These are phyloP conservation scores for Castanopsis chinensis DNA, from an alignment of 306 rosid species.

Conservation along the genomic window DNA sequence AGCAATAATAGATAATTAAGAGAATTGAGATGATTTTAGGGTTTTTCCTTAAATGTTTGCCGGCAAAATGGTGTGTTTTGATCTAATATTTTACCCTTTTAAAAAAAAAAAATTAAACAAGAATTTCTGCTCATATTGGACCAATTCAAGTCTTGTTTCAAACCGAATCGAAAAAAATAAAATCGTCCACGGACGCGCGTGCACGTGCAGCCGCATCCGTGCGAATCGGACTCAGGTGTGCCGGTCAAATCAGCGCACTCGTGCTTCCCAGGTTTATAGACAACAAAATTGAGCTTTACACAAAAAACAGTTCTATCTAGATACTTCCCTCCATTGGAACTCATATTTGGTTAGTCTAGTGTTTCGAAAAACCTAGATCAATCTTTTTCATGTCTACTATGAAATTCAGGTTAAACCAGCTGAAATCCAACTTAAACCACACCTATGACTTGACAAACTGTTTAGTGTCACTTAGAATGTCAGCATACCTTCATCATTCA, in stretches of 20 bases:
- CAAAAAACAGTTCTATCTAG: background rate
- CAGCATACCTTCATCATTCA: background rate
- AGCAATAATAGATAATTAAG: too few species aligned
- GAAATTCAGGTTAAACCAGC: background rate
- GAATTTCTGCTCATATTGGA: too few species aligned
- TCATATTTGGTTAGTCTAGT: background rate
- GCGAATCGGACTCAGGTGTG: too few species aligned
- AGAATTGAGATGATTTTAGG: too few species aligned
- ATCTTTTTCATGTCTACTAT: background rate
- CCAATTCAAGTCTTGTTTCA: too few species aligned
- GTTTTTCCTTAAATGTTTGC: too few species aligned
- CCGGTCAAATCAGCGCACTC: too few species aligned
- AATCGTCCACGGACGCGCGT: too few species aligned
- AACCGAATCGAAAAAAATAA: too few species aligned
- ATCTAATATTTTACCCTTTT: too few species aligned
- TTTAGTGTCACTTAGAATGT: background rate
- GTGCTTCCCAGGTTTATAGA: background rate
- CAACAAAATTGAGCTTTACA: background rate
- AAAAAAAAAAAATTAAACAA: too few species aligned
- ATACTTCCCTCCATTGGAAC: background rate
- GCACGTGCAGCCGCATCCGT: accelerated
- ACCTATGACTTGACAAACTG: background rate
- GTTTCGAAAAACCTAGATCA: background rate
- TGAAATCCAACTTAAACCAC: background rate
- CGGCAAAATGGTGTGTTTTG: too few species aligned